Base-by-base conservation (phyloP, 1,284 basidiomycete species). In the Cryptococcus jaspeensis region DNA sequence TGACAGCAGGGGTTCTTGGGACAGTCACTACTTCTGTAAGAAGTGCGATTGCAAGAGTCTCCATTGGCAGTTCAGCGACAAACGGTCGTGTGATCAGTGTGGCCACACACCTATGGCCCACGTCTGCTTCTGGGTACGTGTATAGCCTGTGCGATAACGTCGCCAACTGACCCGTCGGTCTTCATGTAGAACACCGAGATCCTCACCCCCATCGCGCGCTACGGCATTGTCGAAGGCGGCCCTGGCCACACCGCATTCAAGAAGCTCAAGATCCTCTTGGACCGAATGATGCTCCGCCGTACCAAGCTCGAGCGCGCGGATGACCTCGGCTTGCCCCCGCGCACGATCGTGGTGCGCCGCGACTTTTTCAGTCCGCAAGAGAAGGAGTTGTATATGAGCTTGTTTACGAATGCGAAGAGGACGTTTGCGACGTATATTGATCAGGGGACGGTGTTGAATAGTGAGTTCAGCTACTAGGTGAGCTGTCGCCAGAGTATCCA, bases 341-440 rank as follows among this genome's bases (percentile, higher is more conserved):
- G 96, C 40, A 94, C 88, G 0, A 89, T 99, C 43, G 83, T 90
- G 52, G 87, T 99, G 59, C 85, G 92, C 40, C 83, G 87, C 51
- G 95, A 99, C 75, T 89, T 88, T 75, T 99, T 99, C 81, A 96
- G 91, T 62, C 90, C 92, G 0, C 92, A 96, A 73, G 94, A 98
- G 78, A 96, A 94, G 75, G 95, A 99, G 69, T 80, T 99, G 12
- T 99, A 99, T 77, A 82, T 87, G 52, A 92, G 89, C 3, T 79
- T 99, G 36, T 99, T 95, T 80, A 87, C 89, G 3, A 91, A 94
- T 65, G 93, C 92, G 9, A 94, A 90, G 76, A 83, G 96, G 49
- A 87, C 91, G 72, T 99, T 99, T 77, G 79, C 80, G 61, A 98
- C 93, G 1, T 99, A 91, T 71, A 84, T 97, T 13, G 87, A 90